These are phyloP conservation scores for Brasilioporus rufonigricans DNA, from an alignment of 768 basidiomycete species.

Conservation along the genomic window DNA sequence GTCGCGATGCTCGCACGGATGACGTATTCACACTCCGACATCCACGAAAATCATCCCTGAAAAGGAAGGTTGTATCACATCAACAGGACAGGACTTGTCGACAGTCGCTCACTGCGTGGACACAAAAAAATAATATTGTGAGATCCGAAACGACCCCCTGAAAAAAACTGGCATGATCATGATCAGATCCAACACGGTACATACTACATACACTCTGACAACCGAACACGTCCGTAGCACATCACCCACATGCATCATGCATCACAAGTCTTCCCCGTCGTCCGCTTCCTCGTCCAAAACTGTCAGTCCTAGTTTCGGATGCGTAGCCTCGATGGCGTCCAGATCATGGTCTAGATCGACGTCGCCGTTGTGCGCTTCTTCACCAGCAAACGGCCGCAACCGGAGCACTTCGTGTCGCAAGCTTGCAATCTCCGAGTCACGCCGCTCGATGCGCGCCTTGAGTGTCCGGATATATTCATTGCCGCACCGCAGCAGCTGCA, in stretches of 20 bases:
- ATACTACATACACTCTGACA: conserved; percentile 2
- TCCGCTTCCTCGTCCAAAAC: conserved; percentile 34
- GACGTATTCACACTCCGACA: conserved; percentile 21
- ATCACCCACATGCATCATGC: not conserved
- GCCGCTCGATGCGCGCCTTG: conserved; percentile 70
- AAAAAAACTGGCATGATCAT: conserved; percentile 5
- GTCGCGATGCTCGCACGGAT: not conserved
- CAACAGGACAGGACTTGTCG: not conserved
- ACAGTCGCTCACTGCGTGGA: not conserved
- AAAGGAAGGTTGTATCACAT: conserved; percentile 9
- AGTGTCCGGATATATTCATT: conserved; percentile 84
- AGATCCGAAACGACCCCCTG: not conserved
- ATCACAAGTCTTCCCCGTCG: conserved; percentile 27
- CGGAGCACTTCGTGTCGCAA: conserved; percentile 66
- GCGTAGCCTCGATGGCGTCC: conserved; percentile 27
- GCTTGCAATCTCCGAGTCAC: conserved; percentile 73
- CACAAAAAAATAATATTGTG: not conserved
- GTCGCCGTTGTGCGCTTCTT: conserved; percentile 19
- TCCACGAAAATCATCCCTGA: conserved; percentile 27
- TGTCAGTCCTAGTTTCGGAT: conserved; percentile 19
- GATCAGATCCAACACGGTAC: conserved; percentile 7
- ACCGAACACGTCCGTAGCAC: not conserved
- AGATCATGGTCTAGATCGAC: conserved; percentile 31
- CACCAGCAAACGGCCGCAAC: conserved; percentile 42
- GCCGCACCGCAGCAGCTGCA: conserved; percentile 86